Evolutionary conservation across 1,284 basidiomycete species (phyloP), one percentile per base, ranked within the genome.

Genomic region (Fistulina hepatica): DNA sequence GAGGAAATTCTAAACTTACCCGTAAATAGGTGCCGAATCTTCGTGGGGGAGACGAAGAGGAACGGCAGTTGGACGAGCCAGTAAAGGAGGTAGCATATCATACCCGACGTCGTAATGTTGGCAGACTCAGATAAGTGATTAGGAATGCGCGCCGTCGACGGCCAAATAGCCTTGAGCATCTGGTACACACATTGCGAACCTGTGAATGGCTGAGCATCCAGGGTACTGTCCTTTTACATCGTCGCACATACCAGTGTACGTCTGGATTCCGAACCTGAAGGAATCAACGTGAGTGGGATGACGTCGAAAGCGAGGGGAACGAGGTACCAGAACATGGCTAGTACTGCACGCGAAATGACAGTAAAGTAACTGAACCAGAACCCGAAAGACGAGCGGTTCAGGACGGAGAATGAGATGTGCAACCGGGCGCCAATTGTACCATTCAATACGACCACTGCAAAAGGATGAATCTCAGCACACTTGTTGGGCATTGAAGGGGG

Each of bases 241-340:
- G n/a, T n/a, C n/a, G n/a, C n/a, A n/a, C n/a, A n/a, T n/a, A n/a
- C n/a, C 10, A 25, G 19, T 1, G 10, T 28, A 21, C 38, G 63
- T 64, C 56, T 73, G 71, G 37, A 77, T 65, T 13, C 73, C 73
- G 41, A 78, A 79, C n/a, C n/a, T n/a, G n/a, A n/a, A n/a, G n/a
- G n/a, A n/a, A n/a, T n/a, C n/a, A n/a, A n/a, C n/a, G n/a, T n/a
- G n/a, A n/a, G n/a, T n/a, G n/a, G n/a, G n/a, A n/a, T n/a, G n/a
- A n/a, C n/a, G n/a, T n/a, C n/a, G n/a, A n/a, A n/a, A n/a, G n/a
- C n/a, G n/a, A n/a, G n/a, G n/a, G n/a, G n/a, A n/a, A n/a, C n/a
- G n/a, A n/a, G n/a, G n/a, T n/a, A n/a, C 82, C 82, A 88, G 59
- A 85, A 79, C 69, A 81, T 75, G 11, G 81, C 68, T n/a, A 85